Base-by-base conservation (phyloP, 371 early-diverging fungal species). In the Rhizopus delemar region DNA sequence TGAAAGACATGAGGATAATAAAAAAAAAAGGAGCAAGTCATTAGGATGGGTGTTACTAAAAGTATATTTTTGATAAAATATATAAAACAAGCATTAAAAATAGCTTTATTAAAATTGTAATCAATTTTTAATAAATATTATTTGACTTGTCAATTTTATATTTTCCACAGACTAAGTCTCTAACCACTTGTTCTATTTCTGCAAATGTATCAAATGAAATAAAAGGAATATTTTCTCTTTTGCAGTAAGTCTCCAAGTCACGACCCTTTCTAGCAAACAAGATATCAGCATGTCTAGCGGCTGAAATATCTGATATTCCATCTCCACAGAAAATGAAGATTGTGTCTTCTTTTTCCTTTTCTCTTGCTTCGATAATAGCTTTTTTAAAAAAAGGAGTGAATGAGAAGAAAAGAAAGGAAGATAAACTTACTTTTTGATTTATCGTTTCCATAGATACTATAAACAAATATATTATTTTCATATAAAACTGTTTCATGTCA, bases 281-380 rank as follows among this genome's bases (percentile, higher is more conserved):
- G 11, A 84, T 57, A 56, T 87, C 87, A 5, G 86, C 84, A 43
- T 84, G 82, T 45, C 73, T 66, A 16, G 90, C 87, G n/a, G 86
- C 88, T 3, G 81, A 81, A 32, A 89, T 80, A 62, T 89, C 90
- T 1, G 82, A 81, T 0, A 89, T 82, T 39, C 90, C 88, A 65
- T 89, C 90, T 16, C 90, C 90, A 33, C 84, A 77, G 54, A 87
- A 89, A 3, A 89, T 70, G 54, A 86, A 74, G 35, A 78, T 70
- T 12, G 64, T 80, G 64, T 63, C 78, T 16, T 66, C 52, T 0
- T 66, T 29, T 35, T 67, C 69, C 6, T 59, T 55, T 38, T 62
- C 70, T 53, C 79, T 73, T 38, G 79, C 75, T 51, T 69, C 56
- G 41, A 59, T 57, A 22, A 78, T 43, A 28, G 75, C 78, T 78